Evolutionary conservation across 192 early-diverging fungal species (phyloP), one percentile per base, ranked within the genome.

Genomic region (Lobosporangium transversale): DNA sequence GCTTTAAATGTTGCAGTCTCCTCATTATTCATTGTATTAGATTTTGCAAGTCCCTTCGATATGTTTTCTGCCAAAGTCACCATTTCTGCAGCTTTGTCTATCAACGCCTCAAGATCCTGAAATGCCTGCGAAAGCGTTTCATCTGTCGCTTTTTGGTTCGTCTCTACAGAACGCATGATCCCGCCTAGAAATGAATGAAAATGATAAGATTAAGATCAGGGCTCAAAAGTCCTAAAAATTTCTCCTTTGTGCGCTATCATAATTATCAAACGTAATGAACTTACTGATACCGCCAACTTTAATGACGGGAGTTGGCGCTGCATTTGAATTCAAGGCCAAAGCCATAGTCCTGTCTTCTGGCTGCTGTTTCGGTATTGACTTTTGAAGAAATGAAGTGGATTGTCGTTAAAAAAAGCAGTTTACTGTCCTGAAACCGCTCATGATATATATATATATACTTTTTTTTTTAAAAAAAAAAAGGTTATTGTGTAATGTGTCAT

Each of bases 41-140:
- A 63, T 54, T 64, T 61, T 18, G 59, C 48, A 9, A 70, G 43
- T 7, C 54, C 37, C 31, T 62, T 73, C 3, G 63, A 76, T 36
- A 69, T 66, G 15, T 45, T 43, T 36, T 59, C 61, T 36, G 50
- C 53, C 7, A 69, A 47, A 11, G 71, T 62, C 21, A 94, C 93
- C 92, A 99, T 95, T 57, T 97, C 92, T 20, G 88, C 84, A 1
- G 95, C 96, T 78, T 93, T 95, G 32, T 86, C 86, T 85, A 94
- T 95, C 43, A 99, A 80, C 20, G 88, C 90, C 33, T 96, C 87
- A 33, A 99, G 80, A 68, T 99, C 97, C 45, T 85, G 80, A 81
- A 99, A 99, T 6, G 94, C 95, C 32, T 91, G 87, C 33, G 83
- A 75, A 17, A 98, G 76, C 3, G 91, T 90, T 45, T 84, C 85